Evolutionary conservation across 306 rosid species (phyloP).

Genomic region (Arachis hypogaea): DNA sequence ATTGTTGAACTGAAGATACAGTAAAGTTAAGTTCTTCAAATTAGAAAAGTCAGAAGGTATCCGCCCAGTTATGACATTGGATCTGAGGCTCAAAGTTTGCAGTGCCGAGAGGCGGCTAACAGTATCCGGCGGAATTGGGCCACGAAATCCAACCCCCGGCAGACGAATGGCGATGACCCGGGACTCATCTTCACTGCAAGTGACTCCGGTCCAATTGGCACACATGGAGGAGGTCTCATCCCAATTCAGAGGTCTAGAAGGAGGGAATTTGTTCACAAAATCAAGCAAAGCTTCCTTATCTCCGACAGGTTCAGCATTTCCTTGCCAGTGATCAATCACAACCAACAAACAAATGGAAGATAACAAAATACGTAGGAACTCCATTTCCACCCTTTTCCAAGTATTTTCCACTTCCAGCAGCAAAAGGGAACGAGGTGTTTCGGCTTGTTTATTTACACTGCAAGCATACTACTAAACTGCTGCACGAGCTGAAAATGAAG

Average conservation of each 20-base stretch:
- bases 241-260: conserved; percentile 85
- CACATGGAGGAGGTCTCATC: conserved; percentile 59
- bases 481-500: conserved; percentile 39
- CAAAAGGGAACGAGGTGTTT: conserved; percentile 56
- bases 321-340: conserved; percentile 44
- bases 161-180: conserved; percentile 69
- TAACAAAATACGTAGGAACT: conserved; percentile 38
- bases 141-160: conserved; percentile 88
- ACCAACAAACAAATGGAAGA: conserved; percentile 52
- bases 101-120: conserved; percentile 71
- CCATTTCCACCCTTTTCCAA: conserved; percentile 41
- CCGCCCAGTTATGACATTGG: conserved; percentile 67
- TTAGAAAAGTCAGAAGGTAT: conserved; percentile 76
- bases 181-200: conserved; percentile 65
- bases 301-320: conserved; percentile 68
- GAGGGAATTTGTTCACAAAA: conserved; percentile 62
- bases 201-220: conserved; percentile 79
- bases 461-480: conserved; percentile 6
- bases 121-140: conserved; percentile 72
- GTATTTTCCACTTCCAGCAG: conserved; percentile 33
- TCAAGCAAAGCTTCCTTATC: conserved; percentile 79
- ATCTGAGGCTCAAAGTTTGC: conserved; percentile 80
- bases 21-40: conserved; percentile 73
- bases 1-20: conserved; percentile 81
- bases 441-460: conserved; percentile 44